A percentile compares a stretch with the other conserved stretches of the same genome.
phyloP scores from a whole-genome alignment of 176 grass and related monocot species.

The Aegilops bicornis region DNA sequence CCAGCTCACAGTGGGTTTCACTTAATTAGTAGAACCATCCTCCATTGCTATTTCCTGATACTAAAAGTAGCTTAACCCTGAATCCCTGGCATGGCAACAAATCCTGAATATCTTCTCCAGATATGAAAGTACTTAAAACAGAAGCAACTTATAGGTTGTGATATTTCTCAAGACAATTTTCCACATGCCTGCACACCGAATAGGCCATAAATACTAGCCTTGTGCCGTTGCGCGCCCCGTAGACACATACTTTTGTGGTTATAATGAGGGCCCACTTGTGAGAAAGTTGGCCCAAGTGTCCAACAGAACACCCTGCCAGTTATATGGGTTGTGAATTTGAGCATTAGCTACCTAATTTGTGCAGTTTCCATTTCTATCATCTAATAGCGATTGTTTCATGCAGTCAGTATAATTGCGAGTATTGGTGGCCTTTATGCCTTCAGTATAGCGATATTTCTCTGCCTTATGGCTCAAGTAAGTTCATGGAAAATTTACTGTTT shows the following conservation, averaged over 20 bases:
- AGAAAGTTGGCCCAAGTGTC: background rate
- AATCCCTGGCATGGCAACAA: background rate
- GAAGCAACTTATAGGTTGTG: background rate
- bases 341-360: background rate
- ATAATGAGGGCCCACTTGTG: background rate
- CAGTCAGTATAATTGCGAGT: slow-evolving; percentile 88
- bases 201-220: background rate
- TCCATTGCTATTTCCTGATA: background rate
- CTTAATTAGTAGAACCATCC: background rate
- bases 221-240: background rate
- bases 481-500: background rate
- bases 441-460: slow-evolving; percentile 78
- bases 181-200: background rate
- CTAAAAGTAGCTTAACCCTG: background rate
- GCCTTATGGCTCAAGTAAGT: slow-evolving; percentile 88
- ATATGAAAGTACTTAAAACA: background rate
- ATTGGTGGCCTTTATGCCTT: slow-evolving; percentile 91
- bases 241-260: background rate
- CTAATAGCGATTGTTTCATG: slow-evolving; percentile 36
- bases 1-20: background rate
- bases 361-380: background rate
- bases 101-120: background rate
- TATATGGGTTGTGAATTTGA: background rate
- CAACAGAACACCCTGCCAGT: background rate
- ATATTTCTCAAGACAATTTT: background rate